A percentile compares a stretch with the other conserved stretches of the same genome.
Conservation (phyloP, 2,329 filamentous ascomycete genomes). For the Acrodontium crateriforme region DNA sequence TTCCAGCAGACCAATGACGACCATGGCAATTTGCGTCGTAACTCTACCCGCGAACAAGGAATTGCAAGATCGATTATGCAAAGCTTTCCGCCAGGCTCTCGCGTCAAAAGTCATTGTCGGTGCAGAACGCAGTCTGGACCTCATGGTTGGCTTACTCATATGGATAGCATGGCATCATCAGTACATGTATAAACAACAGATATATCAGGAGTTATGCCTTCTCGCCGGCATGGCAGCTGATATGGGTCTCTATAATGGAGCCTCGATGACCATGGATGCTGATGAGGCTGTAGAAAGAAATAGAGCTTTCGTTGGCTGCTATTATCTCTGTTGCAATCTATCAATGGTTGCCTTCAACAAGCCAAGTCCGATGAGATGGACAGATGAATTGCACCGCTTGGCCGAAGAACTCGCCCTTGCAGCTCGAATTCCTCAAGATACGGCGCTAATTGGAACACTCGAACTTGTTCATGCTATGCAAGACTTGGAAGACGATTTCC, state of each 20-base stretch:
- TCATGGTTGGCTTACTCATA: conserved; percentile 14
- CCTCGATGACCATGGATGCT: conserved; percentile 1
- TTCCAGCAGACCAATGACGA: conserved; percentile 10
- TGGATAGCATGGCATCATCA: conserved; percentile 16
- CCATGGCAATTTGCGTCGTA: conserved; percentile 15
- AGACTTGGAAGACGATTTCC: conserved; percentile 10
- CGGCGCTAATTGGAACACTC: conserved; percentile 5
- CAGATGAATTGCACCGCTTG: conserved; percentile 8
- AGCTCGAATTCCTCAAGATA: conserved; percentile 8
- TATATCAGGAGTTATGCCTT: conserved; percentile 14
- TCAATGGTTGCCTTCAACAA: conserved; percentile 12
- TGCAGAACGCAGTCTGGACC: conserved; percentile 13
- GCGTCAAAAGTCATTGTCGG: conserved; percentile 13
- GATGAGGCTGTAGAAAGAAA: conserved; percentile 9
- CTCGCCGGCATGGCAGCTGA: conserved; percentile 16
- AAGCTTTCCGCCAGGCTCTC: conserved; percentile 14
- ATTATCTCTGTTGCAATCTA: conserved; percentile 13
- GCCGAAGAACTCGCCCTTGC: conserved; percentile 7
- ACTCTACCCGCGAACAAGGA: conserved; percentile 9
- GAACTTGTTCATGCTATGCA: conserved; percentile 10
- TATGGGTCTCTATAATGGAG: conserved; percentile 11
- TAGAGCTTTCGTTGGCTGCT: conserved; percentile 15
- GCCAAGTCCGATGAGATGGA: conserved; percentile 15
- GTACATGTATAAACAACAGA: conserved; percentile 12
- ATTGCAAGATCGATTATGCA: conserved; percentile 9